These are phyloP conservation scores for Fusarium xyrophilum DNA, from an alignment of 2,329 filamentous ascomycete species.

Conservation along the genomic window DNA sequence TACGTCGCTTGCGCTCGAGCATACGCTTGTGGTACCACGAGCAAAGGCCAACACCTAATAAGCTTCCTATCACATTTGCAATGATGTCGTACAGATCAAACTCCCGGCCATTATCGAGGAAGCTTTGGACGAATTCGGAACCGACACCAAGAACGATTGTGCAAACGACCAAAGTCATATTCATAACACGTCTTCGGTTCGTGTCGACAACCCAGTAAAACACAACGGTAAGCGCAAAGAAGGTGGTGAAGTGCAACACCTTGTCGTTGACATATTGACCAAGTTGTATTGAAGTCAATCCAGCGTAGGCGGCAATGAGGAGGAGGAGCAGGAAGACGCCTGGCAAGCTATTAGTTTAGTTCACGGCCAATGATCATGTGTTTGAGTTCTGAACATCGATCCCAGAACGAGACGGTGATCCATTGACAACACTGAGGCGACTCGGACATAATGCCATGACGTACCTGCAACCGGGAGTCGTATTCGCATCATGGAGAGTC, in stretches of 20 bases:
- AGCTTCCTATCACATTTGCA: conserved; percentile 83
- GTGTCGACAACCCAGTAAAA: conserved; percentile 99
- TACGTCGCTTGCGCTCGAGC: conserved; percentile 81
- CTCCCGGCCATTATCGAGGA: conserved; percentile 74
- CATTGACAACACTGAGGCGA: background rate
- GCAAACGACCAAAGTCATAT: conserved; percentile 83
- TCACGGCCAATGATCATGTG: background rate
- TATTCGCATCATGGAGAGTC: conserved; percentile 72
- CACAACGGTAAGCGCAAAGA: conserved; percentile 83
- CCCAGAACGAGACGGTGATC: background rate
- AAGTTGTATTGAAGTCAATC: conserved; percentile 71
- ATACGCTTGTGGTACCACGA: conserved; percentile 95
- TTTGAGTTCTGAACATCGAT: background rate
- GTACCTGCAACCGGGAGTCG: conserved; percentile 87
- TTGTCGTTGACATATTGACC: conserved; percentile 80
- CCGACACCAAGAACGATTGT: conserved; percentile 74
- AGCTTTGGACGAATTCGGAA: conserved; percentile 76
- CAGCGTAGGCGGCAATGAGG: conserved; percentile 78
- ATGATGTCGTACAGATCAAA: conserved; percentile 85
- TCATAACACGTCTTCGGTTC: conserved; percentile 80
- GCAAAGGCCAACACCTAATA: conserved; percentile 74
- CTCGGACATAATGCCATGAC: conserved; percentile 39
- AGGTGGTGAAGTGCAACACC: conserved; percentile 82
- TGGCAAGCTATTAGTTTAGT: conserved; percentile 46
- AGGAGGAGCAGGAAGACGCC: conserved; percentile 74